Conservation (phyloP, 177 flowering plant species). For the Telopea speciosissima region DNA sequence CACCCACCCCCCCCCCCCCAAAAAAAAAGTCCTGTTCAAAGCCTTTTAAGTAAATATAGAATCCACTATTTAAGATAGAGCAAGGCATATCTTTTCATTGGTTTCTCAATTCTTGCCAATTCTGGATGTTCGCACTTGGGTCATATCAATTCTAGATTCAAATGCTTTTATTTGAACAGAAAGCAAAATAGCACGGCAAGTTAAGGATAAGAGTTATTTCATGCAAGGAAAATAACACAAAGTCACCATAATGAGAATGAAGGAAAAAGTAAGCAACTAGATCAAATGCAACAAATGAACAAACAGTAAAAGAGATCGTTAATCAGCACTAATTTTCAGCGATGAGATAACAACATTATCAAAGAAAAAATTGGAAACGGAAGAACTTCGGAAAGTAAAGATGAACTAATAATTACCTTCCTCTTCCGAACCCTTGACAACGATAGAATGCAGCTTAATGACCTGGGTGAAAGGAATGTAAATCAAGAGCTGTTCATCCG, state of each 20-base stretch:
- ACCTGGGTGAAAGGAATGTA: slow-evolving; percentile 91
- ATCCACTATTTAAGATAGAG: no score
- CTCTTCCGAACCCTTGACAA: slow-evolving; percentile 77
- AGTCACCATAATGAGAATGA: not conserved
- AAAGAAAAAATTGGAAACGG: not conserved
- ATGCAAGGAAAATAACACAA: not conserved
- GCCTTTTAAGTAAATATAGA: no score
- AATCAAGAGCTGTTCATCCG: slow-evolving; percentile 91
- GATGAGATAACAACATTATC: not conserved
- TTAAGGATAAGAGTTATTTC: not conserved
- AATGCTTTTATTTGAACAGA: not conserved
- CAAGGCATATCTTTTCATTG: no score
- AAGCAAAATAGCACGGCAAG: not conserved
- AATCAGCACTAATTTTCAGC: not conserved
- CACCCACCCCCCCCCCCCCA: no score
- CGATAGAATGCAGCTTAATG: slow-evolving; percentile 66
- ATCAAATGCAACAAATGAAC: no score
- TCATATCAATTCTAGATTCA: no score
- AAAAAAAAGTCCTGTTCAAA: no score
- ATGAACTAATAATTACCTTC: slow-evolving; percentile 45
- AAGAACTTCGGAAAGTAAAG: not conserved
- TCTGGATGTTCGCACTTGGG: no score
- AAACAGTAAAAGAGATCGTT: not conserved
- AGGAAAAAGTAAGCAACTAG: no score
- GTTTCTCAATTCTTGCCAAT: no score